phyloP scores from a whole-genome alignment of 805 yeast genomes.

The Clavispora phyllophila region DNA sequence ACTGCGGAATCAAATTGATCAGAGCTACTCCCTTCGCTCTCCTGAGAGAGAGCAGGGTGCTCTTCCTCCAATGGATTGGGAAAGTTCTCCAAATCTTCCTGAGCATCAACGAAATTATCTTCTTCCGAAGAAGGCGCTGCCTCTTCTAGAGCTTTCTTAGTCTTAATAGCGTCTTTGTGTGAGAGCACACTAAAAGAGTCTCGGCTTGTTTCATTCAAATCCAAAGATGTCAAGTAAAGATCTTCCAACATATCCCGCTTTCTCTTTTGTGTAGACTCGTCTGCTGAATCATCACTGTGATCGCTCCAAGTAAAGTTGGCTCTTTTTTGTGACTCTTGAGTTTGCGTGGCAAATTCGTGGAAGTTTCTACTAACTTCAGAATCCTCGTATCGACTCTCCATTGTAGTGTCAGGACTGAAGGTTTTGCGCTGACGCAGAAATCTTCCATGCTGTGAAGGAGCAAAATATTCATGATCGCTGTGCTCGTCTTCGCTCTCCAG shows the following conservation, averaged over 20 bases:
- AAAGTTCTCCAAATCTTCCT: slow-evolving; percentile 20
- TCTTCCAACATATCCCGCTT: not conserved
- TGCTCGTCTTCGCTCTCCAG: not conserved
- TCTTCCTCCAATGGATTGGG: not conserved
- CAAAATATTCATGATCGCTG: not conserved
- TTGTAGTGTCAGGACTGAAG: slow-evolving; percentile 11
- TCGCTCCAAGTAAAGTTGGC: slow-evolving; percentile 1
- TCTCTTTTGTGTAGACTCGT: not conserved
- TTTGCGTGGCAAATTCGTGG: slow-evolving; percentile 9
- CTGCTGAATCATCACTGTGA: slow-evolving; percentile 1
- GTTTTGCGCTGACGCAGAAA: not conserved
- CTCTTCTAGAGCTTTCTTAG: not conserved
- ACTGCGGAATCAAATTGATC: not conserved
- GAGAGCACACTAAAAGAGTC: not conserved
- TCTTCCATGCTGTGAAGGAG: not conserved
- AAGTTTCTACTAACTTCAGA: slow-evolving; percentile 8
- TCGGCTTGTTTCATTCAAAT: not conserved
- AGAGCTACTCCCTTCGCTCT: not conserved
- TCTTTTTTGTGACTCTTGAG: slow-evolving; percentile 4
- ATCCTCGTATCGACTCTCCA: slow-evolving; percentile 4
- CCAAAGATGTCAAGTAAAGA: not conserved
- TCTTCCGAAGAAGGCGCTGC: not conserved
- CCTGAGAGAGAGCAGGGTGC: not conserved
- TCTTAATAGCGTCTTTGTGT: not conserved
- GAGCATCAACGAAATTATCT: not conserved